These are phyloP conservation scores for Ambrosiella beaveri DNA, from an alignment of 2,329 filamentous ascomycete genomes.

Conservation along the genomic window DNA sequence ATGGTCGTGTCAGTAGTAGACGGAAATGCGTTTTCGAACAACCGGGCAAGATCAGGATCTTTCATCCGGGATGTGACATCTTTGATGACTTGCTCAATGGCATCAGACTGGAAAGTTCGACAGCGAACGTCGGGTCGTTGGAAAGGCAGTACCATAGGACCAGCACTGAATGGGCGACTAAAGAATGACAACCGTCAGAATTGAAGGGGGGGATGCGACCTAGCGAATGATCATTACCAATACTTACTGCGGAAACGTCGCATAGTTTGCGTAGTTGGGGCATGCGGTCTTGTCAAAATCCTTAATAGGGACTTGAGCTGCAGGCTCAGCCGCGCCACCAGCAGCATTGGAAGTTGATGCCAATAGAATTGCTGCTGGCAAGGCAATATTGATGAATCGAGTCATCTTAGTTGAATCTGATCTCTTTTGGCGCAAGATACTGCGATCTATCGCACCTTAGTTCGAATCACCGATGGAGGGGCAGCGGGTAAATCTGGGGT, in stretches of 20 bases:
- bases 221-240: neutral
- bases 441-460: too few relatives aligned
- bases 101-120: slow-evolving; percentile 72
- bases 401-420: neutral
- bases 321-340: neutral
- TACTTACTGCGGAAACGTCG: slow-evolving; percentile 24
- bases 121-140: slow-evolving; percentile 69
- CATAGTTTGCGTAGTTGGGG: slow-evolving; percentile 26
- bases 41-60: slow-evolving; percentile 71
- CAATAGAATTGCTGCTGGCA: slow-evolving; percentile 4
- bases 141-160: slow-evolving; percentile 64
- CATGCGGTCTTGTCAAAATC: slow-evolving; percentile 19
- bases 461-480: neutral
- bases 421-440: neutral
- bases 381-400: slow-evolving; percentile 2
- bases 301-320: neutral
- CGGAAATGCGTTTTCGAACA: slow-evolving; percentile 92
- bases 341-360: neutral
- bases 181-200: slow-evolving; percentile 1
- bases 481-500: too few relatives aligned
- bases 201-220: too few relatives aligned
- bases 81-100: slow-evolving; percentile 74
- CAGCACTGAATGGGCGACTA: slow-evolving; percentile 63
- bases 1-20: slow-evolving; percentile 83
- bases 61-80: slow-evolving; percentile 65